These are phyloP conservation scores for Penstemon newberryi DNA, from an alignment of 257 asterid genomes.

Conservation along the genomic window DNA sequence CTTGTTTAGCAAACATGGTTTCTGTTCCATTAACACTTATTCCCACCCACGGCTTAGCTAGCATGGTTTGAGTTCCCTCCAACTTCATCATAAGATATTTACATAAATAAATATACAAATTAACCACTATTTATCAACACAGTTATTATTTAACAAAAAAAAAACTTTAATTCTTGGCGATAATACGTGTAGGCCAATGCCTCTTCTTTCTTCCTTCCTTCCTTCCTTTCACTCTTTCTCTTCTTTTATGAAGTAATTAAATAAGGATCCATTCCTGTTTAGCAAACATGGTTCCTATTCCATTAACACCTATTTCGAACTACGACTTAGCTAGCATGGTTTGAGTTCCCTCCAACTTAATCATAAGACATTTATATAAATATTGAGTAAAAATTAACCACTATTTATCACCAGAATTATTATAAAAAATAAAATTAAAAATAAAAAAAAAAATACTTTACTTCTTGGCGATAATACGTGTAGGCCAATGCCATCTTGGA, in stretches of 20 bases:
- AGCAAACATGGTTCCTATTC: no score
- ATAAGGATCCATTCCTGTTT: no score
- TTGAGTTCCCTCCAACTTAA: no score
- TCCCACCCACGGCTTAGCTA: no score
- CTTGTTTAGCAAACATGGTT: no score
- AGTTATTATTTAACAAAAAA: not conserved
- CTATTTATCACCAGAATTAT: not conserved
- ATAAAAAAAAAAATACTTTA: slow-evolving; percentile 19
- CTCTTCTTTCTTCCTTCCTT: slow-evolving; percentile 18
- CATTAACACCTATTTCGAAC: no score
- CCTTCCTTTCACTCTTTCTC: not conserved
- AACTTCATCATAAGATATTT: not conserved
- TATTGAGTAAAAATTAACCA: no score
- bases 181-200: slow-evolving; percentile 82
- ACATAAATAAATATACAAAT: no score
- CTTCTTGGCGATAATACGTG: slow-evolving; percentile 85
- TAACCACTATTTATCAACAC: no score
- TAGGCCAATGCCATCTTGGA: slow-evolving; percentile 94
- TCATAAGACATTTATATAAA: not conserved
- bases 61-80: no score
- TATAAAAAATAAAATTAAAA: not conserved
- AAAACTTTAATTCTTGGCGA: slow-evolving; percentile 69
- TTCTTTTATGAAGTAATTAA: not conserved
- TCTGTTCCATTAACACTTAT: no score
- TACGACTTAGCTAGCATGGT: no score